Conservation (phyloP, 2,329 filamentous ascomycete genomes). For the Aschersonia sp. region DNA sequence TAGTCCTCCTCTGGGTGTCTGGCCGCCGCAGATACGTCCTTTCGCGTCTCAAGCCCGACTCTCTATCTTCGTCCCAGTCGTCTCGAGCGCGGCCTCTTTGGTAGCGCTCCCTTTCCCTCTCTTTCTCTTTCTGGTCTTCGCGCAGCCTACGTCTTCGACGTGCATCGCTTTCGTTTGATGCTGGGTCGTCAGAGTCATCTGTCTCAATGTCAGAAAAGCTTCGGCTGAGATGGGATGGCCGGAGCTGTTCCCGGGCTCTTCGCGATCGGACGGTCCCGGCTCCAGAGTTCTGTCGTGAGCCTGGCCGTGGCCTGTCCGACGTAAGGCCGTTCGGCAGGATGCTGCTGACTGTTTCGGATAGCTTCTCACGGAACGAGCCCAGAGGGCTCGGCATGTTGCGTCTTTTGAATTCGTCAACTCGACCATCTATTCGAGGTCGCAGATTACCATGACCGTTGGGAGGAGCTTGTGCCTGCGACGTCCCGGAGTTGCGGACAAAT, state of each 20-base stretch:
- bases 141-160: slow-evolving; percentile 10
- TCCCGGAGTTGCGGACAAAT: slow-evolving; percentile 13
- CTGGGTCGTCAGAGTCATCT: slow-evolving; percentile 19
- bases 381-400: slow-evolving; percentile 21
- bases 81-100: slow-evolving; percentile 18
- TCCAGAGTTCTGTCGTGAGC: slow-evolving; percentile 18
- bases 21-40: slow-evolving; percentile 22
- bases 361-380: slow-evolving; percentile 25
- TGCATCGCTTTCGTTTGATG: slow-evolving; percentile 17
- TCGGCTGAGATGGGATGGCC: slow-evolving; percentile 23
- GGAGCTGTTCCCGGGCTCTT: slow-evolving; percentile 25
- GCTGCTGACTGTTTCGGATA: slow-evolving; percentile 28
- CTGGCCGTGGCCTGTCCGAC: slow-evolving; percentile 20
- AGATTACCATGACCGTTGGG: slow-evolving; percentile 10
- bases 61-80: slow-evolving; percentile 18
- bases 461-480: slow-evolving; percentile 13
- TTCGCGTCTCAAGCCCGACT: slow-evolving; percentile 15
- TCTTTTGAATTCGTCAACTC: slow-evolving; percentile 21
- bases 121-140: slow-evolving; percentile 14
- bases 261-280: slow-evolving; percentile 16
- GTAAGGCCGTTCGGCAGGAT: slow-evolving; percentile 24
- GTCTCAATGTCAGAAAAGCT: slow-evolving; percentile 27
- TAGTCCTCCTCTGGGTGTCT: slow-evolving; percentile 27
- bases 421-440: slow-evolving; percentile 17
- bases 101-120: slow-evolving; percentile 19